phyloP scores from a whole-genome alignment of 2,329 filamentous ascomycete genomes.

The Penicillium italicum region DNA sequence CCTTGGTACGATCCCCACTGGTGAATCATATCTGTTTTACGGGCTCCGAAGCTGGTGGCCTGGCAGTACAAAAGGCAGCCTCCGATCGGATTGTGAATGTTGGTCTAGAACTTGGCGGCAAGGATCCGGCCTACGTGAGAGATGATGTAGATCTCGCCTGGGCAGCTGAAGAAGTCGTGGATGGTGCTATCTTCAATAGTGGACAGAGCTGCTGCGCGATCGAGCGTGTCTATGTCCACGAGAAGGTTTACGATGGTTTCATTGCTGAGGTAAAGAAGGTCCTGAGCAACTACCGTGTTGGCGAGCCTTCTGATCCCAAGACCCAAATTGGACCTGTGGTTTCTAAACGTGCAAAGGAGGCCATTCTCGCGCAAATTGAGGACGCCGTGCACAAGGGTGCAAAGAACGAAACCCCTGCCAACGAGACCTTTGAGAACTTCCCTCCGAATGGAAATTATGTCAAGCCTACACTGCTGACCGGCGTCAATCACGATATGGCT shows the following conservation, averaged over 20 bases:
- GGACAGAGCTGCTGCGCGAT: slow-evolving; percentile 96
- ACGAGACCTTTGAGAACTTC: slow-evolving; percentile 68
- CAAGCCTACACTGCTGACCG: slow-evolving; percentile 74
- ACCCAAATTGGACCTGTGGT: slow-evolving; percentile 88
- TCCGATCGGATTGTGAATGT: slow-evolving; percentile 80
- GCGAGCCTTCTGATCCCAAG: slow-evolving; percentile 74
- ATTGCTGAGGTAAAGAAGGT: slow-evolving; percentile 75
- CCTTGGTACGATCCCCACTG: slow-evolving; percentile 70
- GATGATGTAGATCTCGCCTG: slow-evolving; percentile 81
- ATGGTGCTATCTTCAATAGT: slow-evolving; percentile 95
- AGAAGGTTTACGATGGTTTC: slow-evolving; percentile 78
- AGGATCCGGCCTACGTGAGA: slow-evolving; percentile 88
- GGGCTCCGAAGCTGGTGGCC: slow-evolving; percentile 81
- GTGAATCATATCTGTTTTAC: slow-evolving; percentile 88
- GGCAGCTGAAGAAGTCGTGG: slow-evolving; percentile 92
- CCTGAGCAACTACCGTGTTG: slow-evolving; percentile 75
- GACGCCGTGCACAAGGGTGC: slow-evolving; percentile 83
- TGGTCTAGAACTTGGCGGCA: slow-evolving; percentile 87
- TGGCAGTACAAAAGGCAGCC: slow-evolving; percentile 81
- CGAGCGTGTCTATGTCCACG: slow-evolving; percentile 87
- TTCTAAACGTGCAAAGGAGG: slow-evolving; percentile 71
- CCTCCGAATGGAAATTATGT: slow-evolving; percentile 84
- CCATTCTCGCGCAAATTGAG: slow-evolving; percentile 73
- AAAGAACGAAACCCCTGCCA: slow-evolving; percentile 76
- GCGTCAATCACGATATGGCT: slow-evolving; percentile 75